Percentiles rank a stretch among this genome's conserved stretches.
Evolutionary conservation across 192 early-diverging fungal species (phyloP).

Genomic region (Gigaspora rosea): DNA sequence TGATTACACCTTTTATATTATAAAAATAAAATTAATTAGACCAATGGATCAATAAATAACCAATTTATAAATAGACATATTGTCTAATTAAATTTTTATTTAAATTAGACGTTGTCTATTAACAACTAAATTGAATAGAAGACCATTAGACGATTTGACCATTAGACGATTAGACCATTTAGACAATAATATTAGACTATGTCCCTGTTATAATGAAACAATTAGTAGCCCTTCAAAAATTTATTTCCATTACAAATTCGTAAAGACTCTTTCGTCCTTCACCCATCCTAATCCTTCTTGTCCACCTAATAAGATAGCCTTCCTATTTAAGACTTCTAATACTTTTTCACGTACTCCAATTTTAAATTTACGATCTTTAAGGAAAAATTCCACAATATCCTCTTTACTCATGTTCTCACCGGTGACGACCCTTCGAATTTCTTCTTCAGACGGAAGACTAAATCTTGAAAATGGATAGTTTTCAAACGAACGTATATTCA

Average conservation of each 20-base stretch:
- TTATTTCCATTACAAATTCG: too few relatives aligned
- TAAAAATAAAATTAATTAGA: too few relatives aligned
- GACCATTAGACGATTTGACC: too few relatives aligned
- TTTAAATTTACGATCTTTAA: conserved; percentile 60
- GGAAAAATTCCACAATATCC: conserved; percentile 64
- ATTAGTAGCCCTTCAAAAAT: background rate
- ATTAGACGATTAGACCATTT: too few relatives aligned
- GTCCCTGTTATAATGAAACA: background rate
- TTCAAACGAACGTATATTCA: conserved; percentile 42
- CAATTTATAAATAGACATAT: too few relatives aligned
- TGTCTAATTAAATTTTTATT: too few relatives aligned
- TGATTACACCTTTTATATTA: too few relatives aligned
- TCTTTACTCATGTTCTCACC: conserved; percentile 60
- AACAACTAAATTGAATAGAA: too few relatives aligned
- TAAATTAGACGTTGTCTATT: too few relatives aligned
- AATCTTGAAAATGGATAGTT: conserved; percentile 64
- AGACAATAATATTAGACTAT: too few relatives aligned
- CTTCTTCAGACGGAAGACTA: conserved; percentile 67
- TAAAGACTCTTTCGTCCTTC: background rate
- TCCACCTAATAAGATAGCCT: conserved; percentile 37
- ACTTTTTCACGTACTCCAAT: conserved; percentile 72
- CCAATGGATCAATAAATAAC: too few relatives aligned
- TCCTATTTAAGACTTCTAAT: conserved; percentile 59
- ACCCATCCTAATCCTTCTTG: conserved; percentile 43
- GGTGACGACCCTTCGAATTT: conserved; percentile 62